Evolutionary conservation across 306 rosid species (phyloP), one percentile per base, ranked within the genome.

Genomic region (Rosa persica): DNA sequence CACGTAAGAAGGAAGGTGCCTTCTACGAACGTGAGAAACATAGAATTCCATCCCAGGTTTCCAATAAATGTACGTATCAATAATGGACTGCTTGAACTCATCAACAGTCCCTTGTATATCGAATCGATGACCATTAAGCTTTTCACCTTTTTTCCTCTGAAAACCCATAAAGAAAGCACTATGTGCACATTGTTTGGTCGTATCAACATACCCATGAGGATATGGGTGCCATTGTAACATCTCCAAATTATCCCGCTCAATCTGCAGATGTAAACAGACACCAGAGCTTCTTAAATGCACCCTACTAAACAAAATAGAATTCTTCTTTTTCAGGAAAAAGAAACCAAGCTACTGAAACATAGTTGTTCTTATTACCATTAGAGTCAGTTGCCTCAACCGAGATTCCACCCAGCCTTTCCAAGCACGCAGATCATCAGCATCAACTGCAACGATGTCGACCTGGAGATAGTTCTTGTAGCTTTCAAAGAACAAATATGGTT

Each of bases 361-460:
- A 4, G 43, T 39, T 4, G 23, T 2, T 11, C 36, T 30, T 40
- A 25, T 6, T 80, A 90, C 97, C 96, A 91, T 89, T 67, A 93
- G 79, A 75, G 88, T 91, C 75, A 93, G 86, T 80, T 88, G 89
- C 75, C 97, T 87, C 73, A 93, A 82, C 57, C 97, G 91, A 57
- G 98, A 93, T 86, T 91, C 97, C 49, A 93, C 92, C 97, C 98
- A 93, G 73, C 98, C 98, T 81, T 89, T 93, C 98, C 97, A 91
- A 48, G 87, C 78, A 10, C 87, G 97, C 80, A 93, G 86, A 72
- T 93, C 97, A 70, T 90, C 93, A 66, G 86, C 77, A 66, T 90
- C 97, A 72, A 89, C 87, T 70, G 98, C 97, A 74, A 87, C 64
- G 65, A 91, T 89, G 52, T 91, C 96, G 67, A 91, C 96, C 86